These are phyloP conservation scores for Apiotrichum siamense DNA, from an alignment of 1,284 basidiomycete genomes.

Conservation along the genomic window DNA sequence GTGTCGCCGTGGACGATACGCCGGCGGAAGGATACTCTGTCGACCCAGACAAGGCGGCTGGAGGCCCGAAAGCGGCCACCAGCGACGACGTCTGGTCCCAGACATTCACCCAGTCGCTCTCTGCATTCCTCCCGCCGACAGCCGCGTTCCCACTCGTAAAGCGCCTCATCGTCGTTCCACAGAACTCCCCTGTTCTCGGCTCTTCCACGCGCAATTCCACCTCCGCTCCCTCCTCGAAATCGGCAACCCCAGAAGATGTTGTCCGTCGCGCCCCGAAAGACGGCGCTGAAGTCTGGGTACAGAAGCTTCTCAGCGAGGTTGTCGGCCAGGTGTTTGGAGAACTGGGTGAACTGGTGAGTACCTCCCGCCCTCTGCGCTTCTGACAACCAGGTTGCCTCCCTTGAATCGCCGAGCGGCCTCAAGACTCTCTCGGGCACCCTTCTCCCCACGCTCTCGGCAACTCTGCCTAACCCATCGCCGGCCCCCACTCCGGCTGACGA, in stretches of 20 bases:
- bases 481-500: conserved; percentile 6
- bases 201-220: not conserved
- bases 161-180: conserved; percentile 47
- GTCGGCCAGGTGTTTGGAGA: conserved; percentile 77
- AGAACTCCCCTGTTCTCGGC: conserved; percentile 17
- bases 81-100: conserved; percentile 12
- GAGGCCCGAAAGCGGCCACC: not conserved
- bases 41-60: not conserved
- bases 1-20: conserved; percentile 31
- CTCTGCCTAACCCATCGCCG: conserved; percentile 5
- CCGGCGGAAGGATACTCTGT: conserved; percentile 4
- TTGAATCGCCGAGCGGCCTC: conserved; percentile 45
- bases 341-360: conserved; percentile 61
- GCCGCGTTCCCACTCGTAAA: conserved; percentile 67
- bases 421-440: conserved; percentile 44
- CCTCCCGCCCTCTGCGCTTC: not conserved
- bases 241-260: not conserved
- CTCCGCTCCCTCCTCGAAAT: conserved; percentile 4
- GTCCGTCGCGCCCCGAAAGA: conserved; percentile 29
- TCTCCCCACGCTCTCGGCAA: conserved; percentile 40
- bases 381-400: conserved; percentile 34
- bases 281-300: conserved; percentile 55
- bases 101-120: conserved; percentile 34
- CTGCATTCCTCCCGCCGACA: conserved; percentile 51
- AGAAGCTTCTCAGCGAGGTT: conserved; percentile 75